Percentiles rank a stretch among this genome's conserved stretches.
These are phyloP conservation scores for Cucurbita maxima DNA, from an alignment of 306 rosid genomes.

Conservation along the genomic window DNA sequence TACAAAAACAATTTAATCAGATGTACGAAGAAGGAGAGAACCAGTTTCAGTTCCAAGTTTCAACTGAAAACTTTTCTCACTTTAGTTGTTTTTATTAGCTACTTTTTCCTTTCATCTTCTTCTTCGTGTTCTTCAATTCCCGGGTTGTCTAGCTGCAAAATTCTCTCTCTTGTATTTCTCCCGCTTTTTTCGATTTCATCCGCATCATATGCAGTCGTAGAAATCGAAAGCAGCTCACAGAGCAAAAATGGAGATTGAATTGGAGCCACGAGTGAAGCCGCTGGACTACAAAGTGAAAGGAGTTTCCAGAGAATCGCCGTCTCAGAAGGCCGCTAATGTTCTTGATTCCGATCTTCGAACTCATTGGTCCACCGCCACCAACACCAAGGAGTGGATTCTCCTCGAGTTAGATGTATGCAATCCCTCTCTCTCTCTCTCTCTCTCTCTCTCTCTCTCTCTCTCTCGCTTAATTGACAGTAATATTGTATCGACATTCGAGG, in stretches of 20 bases:
- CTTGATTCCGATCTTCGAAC: slow-evolving; percentile 86
- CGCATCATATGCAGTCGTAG: background rate
- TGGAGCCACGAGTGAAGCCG: slow-evolving; percentile 64
- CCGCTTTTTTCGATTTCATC: background rate
- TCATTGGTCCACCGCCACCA: slow-evolving; percentile 96
- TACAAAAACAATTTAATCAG: background rate
- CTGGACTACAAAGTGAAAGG: slow-evolving; percentile 69
- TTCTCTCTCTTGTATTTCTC: background rate
- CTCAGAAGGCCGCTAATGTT: slow-evolving; percentile 66
- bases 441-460: background rate
- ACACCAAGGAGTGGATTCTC: slow-evolving; percentile 90
- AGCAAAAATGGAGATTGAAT: slow-evolving; percentile 58
- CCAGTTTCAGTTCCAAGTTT: background rate
- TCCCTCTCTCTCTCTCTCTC: background rate
- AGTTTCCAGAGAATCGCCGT: slow-evolving; percentile 68
- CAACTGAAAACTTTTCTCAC: background rate
- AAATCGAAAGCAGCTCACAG: background rate
- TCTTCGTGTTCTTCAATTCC: background rate
- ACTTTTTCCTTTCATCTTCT: background rate
- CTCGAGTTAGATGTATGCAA: slow-evolving; percentile 55
- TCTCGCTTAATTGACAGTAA: background rate
- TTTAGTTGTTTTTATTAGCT: background rate
- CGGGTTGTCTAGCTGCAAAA: background rate
- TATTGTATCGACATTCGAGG: background rate
- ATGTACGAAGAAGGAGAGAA: background rate